These are phyloP conservation scores for Ophiorrhiza pumila DNA, from an alignment of 257 asterid genomes.

Conservation along the genomic window DNA sequence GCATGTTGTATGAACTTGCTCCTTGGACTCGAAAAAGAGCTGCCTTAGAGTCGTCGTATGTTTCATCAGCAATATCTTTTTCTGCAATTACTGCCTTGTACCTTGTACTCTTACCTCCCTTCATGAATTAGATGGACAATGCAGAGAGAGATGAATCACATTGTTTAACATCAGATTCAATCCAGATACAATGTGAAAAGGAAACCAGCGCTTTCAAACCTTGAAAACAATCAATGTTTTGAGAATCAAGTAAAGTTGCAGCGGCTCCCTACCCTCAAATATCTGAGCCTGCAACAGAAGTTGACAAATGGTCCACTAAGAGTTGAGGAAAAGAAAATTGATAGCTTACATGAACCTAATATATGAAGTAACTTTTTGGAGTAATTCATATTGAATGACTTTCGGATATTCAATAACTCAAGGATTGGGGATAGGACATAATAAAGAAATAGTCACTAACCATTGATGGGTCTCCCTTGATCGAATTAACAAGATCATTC, in stretches of 20 bases:
- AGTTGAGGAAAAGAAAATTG: not conserved
- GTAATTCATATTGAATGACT: not conserved
- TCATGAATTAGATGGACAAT: constrained; percentile 16
- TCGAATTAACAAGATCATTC: constrained; percentile 20
- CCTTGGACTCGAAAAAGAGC: constrained; percentile 83
- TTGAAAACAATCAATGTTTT: constrained; percentile 62
- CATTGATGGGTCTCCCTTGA: constrained; percentile 29
- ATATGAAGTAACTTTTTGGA: not conserved
- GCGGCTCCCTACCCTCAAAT: constrained; percentile 63
- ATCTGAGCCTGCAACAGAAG: constrained; percentile 55
- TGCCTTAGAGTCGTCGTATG: constrained; percentile 49
- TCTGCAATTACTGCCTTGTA: constrained; percentile 51
- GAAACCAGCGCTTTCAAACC: constrained; percentile 34
- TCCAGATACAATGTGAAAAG: not conserved
- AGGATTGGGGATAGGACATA: not conserved
- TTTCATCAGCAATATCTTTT: constrained; percentile 62
- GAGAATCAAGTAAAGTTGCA: constrained; percentile 58
- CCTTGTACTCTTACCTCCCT: constrained; percentile 74
- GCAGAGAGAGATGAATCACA: not conserved
- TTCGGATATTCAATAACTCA: not conserved
- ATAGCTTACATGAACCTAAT: not conserved
- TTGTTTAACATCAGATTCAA: not conserved
- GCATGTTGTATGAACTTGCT: constrained; percentile 67
- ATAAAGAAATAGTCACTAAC: constrained; percentile 16
- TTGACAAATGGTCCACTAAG: constrained; percentile 10